Percentiles rank a stretch among this genome's conserved stretches.
Evolutionary conservation across 305 asterid genomes (phyloP).

Genomic region (Salvia sclarea): DNA sequence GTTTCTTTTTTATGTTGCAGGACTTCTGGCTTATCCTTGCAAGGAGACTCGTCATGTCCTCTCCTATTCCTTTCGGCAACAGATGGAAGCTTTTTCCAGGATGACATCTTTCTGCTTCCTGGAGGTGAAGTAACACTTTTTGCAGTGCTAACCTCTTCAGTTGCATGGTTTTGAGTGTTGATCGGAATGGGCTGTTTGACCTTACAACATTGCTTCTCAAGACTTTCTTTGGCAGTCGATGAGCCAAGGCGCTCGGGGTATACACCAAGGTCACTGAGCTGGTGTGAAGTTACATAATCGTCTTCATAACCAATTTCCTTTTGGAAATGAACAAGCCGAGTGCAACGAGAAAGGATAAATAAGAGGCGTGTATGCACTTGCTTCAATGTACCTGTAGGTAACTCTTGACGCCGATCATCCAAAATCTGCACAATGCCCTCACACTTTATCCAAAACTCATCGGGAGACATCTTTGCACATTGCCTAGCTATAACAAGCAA

Average conservation of each 20-base stretch:
- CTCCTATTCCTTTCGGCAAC: conserved; percentile 62
- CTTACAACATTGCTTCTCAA: conserved; percentile 40
- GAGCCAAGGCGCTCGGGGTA: conserved; percentile 62
- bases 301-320: conserved; percentile 94
- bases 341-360: conserved; percentile 93
- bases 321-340: conserved; percentile 91
- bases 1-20: conserved; percentile 45
- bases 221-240: conserved; percentile 37
- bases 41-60: conserved; percentile 53
- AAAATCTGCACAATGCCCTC: conserved; percentile 89
- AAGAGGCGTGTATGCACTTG: conserved; percentile 90
- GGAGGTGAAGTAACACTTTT: conserved; percentile 71
- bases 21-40: conserved; percentile 46
- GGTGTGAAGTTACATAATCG: conserved; percentile 66
- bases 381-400: conserved; percentile 69
- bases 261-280: conserved; percentile 87
- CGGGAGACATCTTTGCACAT: conserved; percentile 81
- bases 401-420: conserved; percentile 96
- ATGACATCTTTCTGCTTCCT: conserved; percentile 86
- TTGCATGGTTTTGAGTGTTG: conserved; percentile 45
- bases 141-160: conserved; percentile 68
- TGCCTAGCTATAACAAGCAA: conserved; percentile 76
- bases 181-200: conserved; percentile 35
- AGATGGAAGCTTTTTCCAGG: conserved; percentile 96
- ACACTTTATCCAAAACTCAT: conserved; percentile 88